Evolutionary conservation across 345 rosid genomes (phyloP).

Genomic region (Eucalyptus tenuipes): DNA sequence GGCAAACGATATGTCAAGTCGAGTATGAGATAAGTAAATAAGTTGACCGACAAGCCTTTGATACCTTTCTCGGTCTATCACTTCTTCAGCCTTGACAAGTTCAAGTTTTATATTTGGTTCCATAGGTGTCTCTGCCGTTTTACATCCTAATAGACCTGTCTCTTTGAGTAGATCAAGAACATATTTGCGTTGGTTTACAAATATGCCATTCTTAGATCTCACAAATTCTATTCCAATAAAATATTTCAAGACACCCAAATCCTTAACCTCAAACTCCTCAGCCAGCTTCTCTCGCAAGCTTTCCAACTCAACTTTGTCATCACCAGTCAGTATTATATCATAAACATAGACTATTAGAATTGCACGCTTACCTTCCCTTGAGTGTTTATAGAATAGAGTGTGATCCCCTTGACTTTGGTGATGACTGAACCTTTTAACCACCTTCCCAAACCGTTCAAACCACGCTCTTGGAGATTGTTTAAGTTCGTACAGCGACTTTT

Average conservation of each 20-base stretch:
- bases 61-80: not conserved
- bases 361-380: too few species aligned
- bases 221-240: not conserved
- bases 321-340: not conserved
- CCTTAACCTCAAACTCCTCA: not conserved
- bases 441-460: fast-evolving
- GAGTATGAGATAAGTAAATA: not conserved
- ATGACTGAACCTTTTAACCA: not conserved
- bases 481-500: fast-evolving
- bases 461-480: not conserved
- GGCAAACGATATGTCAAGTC: fast-evolving
- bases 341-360: not conserved
- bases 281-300: not conserved
- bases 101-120: not conserved
- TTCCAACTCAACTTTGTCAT: not conserved
- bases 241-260: not conserved
- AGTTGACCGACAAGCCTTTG: not conserved
- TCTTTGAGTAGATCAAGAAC: not conserved
- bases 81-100: not conserved
- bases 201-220: not conserved
- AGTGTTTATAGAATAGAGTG: not conserved
- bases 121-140: fast-evolving
- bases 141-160: not conserved
- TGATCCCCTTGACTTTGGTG: not conserved
- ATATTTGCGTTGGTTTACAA: not conserved